phyloP scores from a whole-genome alignment of 1,284 basidiomycete genomes.

The Irpex sp. region DNA sequence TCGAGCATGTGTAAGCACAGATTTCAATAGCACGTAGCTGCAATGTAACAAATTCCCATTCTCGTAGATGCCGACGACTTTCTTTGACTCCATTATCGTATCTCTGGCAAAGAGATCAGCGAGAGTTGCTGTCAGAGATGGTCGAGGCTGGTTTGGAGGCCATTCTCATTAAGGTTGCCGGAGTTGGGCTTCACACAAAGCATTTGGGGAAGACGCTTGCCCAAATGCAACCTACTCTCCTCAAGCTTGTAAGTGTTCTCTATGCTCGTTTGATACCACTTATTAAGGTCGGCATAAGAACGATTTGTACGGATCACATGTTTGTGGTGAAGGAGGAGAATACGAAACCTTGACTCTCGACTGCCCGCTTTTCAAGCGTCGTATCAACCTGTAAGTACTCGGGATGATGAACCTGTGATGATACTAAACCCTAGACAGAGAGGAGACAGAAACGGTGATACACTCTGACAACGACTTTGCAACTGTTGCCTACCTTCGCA shows the following conservation, averaged over 20 bases:
- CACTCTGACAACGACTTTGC: slow-evolving; percentile 76
- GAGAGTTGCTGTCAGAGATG: slow-evolving; percentile 85
- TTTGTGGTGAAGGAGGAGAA: slow-evolving; percentile 98
- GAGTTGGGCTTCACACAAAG: slow-evolving; percentile 78
- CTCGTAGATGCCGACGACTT: slow-evolving; percentile 73
- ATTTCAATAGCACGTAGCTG: neutral
- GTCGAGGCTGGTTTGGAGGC: slow-evolving; percentile 76
- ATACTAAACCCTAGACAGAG: slow-evolving; percentile 33
- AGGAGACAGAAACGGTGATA: slow-evolving; percentile 66
- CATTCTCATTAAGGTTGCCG: slow-evolving; percentile 94
- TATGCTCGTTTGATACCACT: neutral
- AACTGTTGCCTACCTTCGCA: slow-evolving; percentile 84
- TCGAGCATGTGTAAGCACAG: slow-evolving; percentile 87
- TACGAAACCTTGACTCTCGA: slow-evolving; percentile 95
- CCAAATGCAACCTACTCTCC: slow-evolving; percentile 74
- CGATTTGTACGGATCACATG: slow-evolving; percentile 82
- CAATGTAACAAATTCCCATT: neutral
- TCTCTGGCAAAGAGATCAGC: slow-evolving; percentile 93
- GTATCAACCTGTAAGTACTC: slow-evolving; percentile 64
- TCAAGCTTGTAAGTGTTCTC: slow-evolving; percentile 57
- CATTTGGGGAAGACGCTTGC: slow-evolving; percentile 81
- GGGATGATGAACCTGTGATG: neutral
- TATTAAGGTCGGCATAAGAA: slow-evolving; percentile 49
- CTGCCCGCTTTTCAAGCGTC: slow-evolving; percentile 82
- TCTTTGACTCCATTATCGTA: slow-evolving; percentile 81